Base-by-base conservation (phyloP, 495 filamentous ascomycete genomes). In the Barbatosphaeria neglecta region DNA sequence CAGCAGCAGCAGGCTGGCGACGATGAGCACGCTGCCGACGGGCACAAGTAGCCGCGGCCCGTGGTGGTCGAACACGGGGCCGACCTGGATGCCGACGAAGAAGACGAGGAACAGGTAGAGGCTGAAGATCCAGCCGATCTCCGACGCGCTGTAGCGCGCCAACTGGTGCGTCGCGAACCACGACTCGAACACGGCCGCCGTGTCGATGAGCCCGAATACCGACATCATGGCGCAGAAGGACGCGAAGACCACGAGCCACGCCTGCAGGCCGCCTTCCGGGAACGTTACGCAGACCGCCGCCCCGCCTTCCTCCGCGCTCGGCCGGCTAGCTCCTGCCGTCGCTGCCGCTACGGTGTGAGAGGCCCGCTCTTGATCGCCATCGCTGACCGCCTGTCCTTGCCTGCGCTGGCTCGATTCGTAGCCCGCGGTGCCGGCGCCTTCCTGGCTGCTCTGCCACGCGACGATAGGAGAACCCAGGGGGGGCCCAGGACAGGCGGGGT, bases 111-210 rank as follows among this genome's bases (percentile, higher is more conserved):
- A 83, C 22, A 80, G 64, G 24, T 83, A 75, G 1, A 78, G 56
- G 22, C 75, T 76, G 15, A 77, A 74, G 48, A 85, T 80, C 81
- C 80, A 83, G 39, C 80, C 79, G 22, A 83, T 75, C 46, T 78
- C 69, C 13, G 73, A 69, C 4, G 74, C 58, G 37, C 53, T 68
- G 61, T 81, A 74, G 15, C 62, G 50, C 1, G 64, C 57, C 15
- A 85, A 68, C 58, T 85, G 79, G 54, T 83, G 60, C 6, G 68
- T 67, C 41, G 66, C 66, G 53, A 81, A 76, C 60, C 81, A 81
- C 46, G 78, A 74, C 56, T 83, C 78, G 19, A 83, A 74, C 1
- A 80, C 69, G 44, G 77, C 80, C 16, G 79, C 69, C 58, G 71
- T 74, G 60, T 81, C 74, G 69, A 80, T 74, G 44, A 83, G 70